Conservation (phyloP, 2,329 filamentous ascomycete genomes). For the Colletotrichum ledebouriae region DNA sequence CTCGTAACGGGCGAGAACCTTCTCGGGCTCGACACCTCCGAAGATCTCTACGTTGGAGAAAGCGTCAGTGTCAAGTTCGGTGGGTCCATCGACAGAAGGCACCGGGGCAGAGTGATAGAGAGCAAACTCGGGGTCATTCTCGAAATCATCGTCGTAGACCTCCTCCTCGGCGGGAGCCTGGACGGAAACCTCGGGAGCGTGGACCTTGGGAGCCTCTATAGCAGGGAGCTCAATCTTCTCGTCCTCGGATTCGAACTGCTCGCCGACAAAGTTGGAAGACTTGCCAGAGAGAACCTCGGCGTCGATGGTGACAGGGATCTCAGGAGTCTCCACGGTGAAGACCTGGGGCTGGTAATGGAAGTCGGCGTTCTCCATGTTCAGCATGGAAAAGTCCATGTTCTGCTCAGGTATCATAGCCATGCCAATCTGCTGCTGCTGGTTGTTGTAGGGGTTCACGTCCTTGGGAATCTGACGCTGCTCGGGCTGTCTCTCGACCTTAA, state of each 20-base stretch:
- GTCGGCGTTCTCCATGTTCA: constrained; percentile 68
- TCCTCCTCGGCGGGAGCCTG: constrained; percentile 46
- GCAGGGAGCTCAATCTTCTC: constrained; percentile 70
- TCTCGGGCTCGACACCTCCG: constrained; percentile 72
- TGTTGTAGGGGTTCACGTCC: constrained; percentile 73
- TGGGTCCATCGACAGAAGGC: constrained; percentile 45
- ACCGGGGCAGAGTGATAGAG: constrained; percentile 66
- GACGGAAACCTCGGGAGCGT: constrained; percentile 48
- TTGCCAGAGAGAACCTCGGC: constrained; percentile 79
- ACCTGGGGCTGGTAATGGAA: constrained; percentile 78
- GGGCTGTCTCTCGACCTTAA: constrained; percentile 49
- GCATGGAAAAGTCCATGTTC: constrained; percentile 78
- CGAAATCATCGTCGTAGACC: constrained; percentile 68
- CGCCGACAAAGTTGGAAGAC: constrained; percentile 67
- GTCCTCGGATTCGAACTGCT: constrained; percentile 58
- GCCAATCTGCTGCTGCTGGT: constrained; percentile 76
- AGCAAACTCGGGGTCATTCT: constrained; percentile 72
- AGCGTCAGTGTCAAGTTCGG: constrained; percentile 59
- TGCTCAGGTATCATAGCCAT: constrained; percentile 89
- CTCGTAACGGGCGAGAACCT: constrained; percentile 72
- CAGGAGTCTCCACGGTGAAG: constrained; percentile 81
- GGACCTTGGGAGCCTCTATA: constrained; percentile 61
- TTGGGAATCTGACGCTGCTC: constrained; percentile 65
- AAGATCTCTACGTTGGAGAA: constrained; percentile 60
- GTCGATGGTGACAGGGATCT: constrained; percentile 72